Base-by-base conservation (phyloP, 2,329 filamentous ascomycete species). In the Ascochyta rabiei region DNA sequence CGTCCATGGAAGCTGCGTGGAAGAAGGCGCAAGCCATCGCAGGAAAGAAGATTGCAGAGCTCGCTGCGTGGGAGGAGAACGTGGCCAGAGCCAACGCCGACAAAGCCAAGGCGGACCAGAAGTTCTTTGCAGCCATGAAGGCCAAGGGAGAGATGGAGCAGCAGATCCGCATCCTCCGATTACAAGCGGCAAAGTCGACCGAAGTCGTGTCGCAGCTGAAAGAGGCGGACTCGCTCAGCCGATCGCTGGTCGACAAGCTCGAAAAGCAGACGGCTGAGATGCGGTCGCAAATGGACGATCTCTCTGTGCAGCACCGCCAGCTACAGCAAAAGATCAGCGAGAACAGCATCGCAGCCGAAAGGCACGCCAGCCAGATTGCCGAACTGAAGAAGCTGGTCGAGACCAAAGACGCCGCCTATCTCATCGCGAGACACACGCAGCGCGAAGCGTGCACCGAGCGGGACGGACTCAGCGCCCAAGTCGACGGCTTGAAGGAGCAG, bases 91-190 rank as follows among this genome's bases (percentile, higher is more conserved):
- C 96, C 18, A 86, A 85, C 35, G 90, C 91, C 0, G 92, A 99
- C 76, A 99, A 99, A 79, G 87, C 89, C 61, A 98, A 97, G 76
- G 93, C 93, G 1, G 95, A 99, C 69, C 93, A 98, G 71, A 98
- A 98, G 76, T 99, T 96, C 73, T 98, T 98, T 74, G 91, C 90
- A 1, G 91, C 93, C 8, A 92, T 96, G 82, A 97, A 96, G 73
- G 89, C 93, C 64, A 96, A 93, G 70, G 93, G 98, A 69, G 88
- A 89, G 39, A 84, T 91, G 45, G 89, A 92, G 53, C 82, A 85
- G 54, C 93, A 98, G 76, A 88, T 96, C 41, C 84, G 90, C 63
- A 84, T 88, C 3, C 79, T 97, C 53, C 87, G 91, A 57, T 82
- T 86, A 58, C 93, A 98, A 73, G 96, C 93, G 70, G 83, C 85